These are phyloP conservation scores for Plasmopara viticola DNA, from an alignment of 352 stramenopile species.

Conservation along the genomic window DNA sequence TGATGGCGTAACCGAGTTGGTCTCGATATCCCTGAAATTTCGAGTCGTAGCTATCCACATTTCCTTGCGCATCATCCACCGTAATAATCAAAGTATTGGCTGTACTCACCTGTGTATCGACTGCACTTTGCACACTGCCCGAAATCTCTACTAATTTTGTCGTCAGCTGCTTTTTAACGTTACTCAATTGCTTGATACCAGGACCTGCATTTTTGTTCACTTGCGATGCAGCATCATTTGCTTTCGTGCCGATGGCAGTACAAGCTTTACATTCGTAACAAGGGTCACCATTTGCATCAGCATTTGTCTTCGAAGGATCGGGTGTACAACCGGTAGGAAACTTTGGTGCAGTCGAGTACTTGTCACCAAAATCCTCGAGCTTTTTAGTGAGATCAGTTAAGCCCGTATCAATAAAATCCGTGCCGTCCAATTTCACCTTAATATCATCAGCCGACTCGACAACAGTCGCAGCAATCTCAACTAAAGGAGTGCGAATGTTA, in stretches of 20 bases:
- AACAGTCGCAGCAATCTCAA: constrained; percentile 39
- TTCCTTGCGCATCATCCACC: constrained; percentile 23
- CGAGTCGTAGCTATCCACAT: constrained; percentile 29
- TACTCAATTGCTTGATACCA: constrained; percentile 28
- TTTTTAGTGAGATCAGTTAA: constrained; percentile 20
- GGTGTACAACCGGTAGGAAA: constrained; percentile 12
- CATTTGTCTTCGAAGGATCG: constrained; percentile 1
- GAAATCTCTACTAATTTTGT: constrained; percentile 34
- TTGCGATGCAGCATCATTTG: constrained; percentile 19
- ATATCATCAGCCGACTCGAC: constrained; percentile 25
- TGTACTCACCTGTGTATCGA: constrained; percentile 30
- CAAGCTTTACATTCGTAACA: constrained; percentile 40
- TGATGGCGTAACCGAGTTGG: constrained; percentile 32
- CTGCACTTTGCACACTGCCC: constrained; percentile 25
- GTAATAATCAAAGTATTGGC: constrained; percentile 21
- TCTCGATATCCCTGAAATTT: constrained; percentile 41
- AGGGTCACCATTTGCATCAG: constrained; percentile 12
- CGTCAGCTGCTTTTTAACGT: constrained; percentile 31
- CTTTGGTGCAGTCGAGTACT: background rate
- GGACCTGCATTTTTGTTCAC: constrained; percentile 34
- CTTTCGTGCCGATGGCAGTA: constrained; percentile 26
- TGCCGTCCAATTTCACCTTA: constrained; percentile 23
- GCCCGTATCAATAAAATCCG: constrained; percentile 42
- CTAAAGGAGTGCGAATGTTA: constrained; percentile 33
- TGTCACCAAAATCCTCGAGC: constrained; percentile 26